Evolutionary conservation across 331 rosid species (phyloP).

Genomic region (Ulmus americana): DNA sequence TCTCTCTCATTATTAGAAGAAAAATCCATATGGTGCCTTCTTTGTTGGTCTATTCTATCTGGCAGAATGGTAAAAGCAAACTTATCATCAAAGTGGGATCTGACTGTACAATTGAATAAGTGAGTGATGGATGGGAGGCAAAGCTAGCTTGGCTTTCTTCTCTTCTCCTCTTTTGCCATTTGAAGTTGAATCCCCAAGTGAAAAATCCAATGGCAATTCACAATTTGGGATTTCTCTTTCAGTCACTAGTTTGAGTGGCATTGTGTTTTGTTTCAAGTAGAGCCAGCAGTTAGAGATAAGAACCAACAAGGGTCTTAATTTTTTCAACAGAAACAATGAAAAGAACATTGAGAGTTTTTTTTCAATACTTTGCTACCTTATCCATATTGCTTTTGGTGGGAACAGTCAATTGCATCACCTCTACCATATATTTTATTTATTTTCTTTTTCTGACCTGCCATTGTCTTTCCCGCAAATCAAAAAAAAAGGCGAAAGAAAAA

Average conservation of each 20-base stretch:
- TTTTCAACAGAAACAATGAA: constrained; percentile 20
- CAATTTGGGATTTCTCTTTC: neutral
- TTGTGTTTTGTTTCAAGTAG: neutral
- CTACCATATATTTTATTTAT: neutral
- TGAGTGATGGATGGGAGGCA: constrained; percentile 29
- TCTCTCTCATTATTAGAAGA: constrained; percentile 32
- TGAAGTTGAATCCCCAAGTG: constrained; percentile 11
- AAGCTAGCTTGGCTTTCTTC: constrained; percentile 29
- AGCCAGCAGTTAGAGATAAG: constrained; percentile 21
- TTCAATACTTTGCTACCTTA: constrained; percentile 16
- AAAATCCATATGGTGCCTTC: constrained; percentile 32
- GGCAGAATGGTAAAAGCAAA: constrained; percentile 37
- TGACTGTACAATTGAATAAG: constrained; percentile 56
- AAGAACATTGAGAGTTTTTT: constrained; percentile 14
- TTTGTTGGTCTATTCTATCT: constrained; percentile 45
- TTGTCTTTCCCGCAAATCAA: constrained; percentile 27
- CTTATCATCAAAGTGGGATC: constrained; percentile 53
- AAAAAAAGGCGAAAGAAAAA: neutral
- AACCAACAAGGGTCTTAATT: neutral
- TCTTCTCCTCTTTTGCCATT: constrained; percentile 29
- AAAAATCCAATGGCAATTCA: neutral
- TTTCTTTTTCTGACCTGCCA: constrained; percentile 17
- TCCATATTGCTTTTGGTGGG: constrained; percentile 38
- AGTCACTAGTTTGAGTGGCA: constrained; percentile 7
- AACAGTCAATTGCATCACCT: constrained; percentile 21